Conservation (phyloP, 148 eudicot genomes). For the Arbutus unedo region DNA sequence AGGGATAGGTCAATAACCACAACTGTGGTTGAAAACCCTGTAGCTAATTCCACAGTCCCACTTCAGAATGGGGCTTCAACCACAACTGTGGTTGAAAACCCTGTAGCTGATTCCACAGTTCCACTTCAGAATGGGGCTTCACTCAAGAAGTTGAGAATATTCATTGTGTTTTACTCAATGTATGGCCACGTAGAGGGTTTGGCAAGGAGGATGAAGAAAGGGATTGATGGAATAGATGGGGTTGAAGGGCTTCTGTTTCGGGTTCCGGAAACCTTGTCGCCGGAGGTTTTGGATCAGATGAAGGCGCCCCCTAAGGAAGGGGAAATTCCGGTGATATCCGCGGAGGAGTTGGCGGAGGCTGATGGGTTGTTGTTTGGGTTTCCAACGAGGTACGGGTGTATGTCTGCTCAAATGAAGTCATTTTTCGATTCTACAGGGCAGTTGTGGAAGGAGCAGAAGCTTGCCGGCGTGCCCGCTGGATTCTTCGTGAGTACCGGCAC, state of each 20-base stretch:
- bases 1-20: background rate
- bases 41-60: slow-evolving; percentile 9
- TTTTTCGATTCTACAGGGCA: slow-evolving; percentile 75
- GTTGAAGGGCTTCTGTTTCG: slow-evolving; percentile 67
- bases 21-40: background rate
- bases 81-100: slow-evolving; percentile 12
- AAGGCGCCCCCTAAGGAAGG: slow-evolving; percentile 65
- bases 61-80: slow-evolving; percentile 13
- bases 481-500: slow-evolving; percentile 89
- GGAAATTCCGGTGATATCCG: slow-evolving; percentile 54
- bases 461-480: slow-evolving; percentile 89
- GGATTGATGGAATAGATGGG: slow-evolving; percentile 66
- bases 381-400: slow-evolving; percentile 81
- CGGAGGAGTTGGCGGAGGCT: slow-evolving; percentile 46
- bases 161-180: slow-evolving; percentile 78
- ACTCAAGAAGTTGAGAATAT: slow-evolving; percentile 39
- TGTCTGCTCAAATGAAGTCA: slow-evolving; percentile 95
- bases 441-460: slow-evolving; percentile 76
- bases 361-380: slow-evolving; percentile 89
- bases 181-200: slow-evolving; percentile 76
- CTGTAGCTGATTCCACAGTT: background rate
- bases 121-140: slow-evolving; percentile 19
- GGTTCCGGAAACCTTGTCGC: slow-evolving; percentile 66
- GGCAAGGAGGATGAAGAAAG: slow-evolving; percentile 67
- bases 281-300: slow-evolving; percentile 60